Base-by-base conservation (phyloP, 169 alveolate genomes). In the Plasmodium chabaudi region DNA sequence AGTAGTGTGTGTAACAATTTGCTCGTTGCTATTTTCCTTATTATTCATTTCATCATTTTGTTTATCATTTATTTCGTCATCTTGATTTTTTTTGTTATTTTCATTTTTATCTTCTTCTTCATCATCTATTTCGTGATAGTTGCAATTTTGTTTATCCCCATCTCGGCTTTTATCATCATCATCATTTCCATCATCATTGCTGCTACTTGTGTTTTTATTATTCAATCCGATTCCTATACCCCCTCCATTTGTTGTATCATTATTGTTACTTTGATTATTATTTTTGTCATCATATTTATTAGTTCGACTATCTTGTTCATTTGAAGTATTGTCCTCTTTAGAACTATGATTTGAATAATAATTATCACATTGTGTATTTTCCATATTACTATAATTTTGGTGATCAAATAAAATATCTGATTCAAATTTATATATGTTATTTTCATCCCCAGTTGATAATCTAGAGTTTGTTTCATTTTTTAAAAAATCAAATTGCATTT, bases 301-400 rank as follows among this genome's bases (percentile, higher is more conserved):
- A 4, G 10, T 61, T 21, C 71, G 6, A 61, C 15, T 61, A 61
- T 61, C 71, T n/a, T 57, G n/a, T 10, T 51, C 17, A 51, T 51
- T 51, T 51, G 42, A 0, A 34, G 1, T 34, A 34, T 34, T 34
- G 4, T 34, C 7, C 5, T 34, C 42, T 34, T 34, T 34, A 34
- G 42, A 34, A 34, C 42, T 34, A 34, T 34, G 42, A 34, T 34
- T 34, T 5, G 42, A 34, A 34, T 34, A 34, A 34, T 34, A 34
- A 34, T 34, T 34, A 34, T 34, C 42, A 34, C 5, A 34, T 3
- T 3, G 6, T 3, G 0, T 34, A 34, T 3, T 3, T 34, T 34
- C 5, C 7, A 34, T 34, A 34, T 34, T 34, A 34, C 4, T 34
- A 34, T 34, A 34, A 34, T 3, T 34, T 34, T 34, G 42, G 0